Base-by-base conservation (phyloP, 2,329 filamentous ascomycete genomes). In the Aspergillus fijiensis region DNA sequence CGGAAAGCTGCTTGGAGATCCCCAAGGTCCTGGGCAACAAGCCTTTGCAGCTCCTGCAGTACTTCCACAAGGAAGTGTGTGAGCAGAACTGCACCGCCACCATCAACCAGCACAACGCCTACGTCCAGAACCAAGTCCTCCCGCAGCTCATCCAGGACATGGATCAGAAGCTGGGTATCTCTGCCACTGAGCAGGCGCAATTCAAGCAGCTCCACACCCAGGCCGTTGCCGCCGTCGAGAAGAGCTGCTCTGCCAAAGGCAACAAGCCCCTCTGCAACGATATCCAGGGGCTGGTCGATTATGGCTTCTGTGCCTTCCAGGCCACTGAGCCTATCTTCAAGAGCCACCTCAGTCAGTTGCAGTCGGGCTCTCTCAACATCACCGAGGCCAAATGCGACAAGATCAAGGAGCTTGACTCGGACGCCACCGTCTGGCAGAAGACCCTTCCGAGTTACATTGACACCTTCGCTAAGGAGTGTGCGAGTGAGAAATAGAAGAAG, bases 71-170 rank as follows among this genome's bases (percentile, higher is more conserved):
- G 14, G 39, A 60, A 16, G 60, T 58, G 2, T 62, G 60, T 29
- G 49, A 60, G 35, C 53, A 62, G 58, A 55, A 57, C 48, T 62
- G 60, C 58, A 55, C 50, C 19, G 47, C 60, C 50, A 62, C 60
- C 16, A 60, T 62, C 60, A 62, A 62, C 54, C 49, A 62, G 35
- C 54, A 58, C 47, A 60, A 51, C 49, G 23, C 53, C 12, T 62
- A 55, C 39, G 12, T 62, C n/a, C 33, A 60, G 33, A 51, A 60
- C 16, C 35, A 49, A 10, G 54, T 62, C 12, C n/a, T 55, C 50
- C 60, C 60, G 5, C 50, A 60, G 50, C 29, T 60, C 23, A 52
- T 57, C 31, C 54, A 60, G 51, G 47, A 55, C 23, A 16, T 60
- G 19, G 51, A 60, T 21, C 25, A 54, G 25, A 57, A 50, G 35